Evolutionary conservation across 441 rosid genomes (phyloP), one percentile per base, ranked within the genome.

Genomic region (Hura crepitans): DNA sequence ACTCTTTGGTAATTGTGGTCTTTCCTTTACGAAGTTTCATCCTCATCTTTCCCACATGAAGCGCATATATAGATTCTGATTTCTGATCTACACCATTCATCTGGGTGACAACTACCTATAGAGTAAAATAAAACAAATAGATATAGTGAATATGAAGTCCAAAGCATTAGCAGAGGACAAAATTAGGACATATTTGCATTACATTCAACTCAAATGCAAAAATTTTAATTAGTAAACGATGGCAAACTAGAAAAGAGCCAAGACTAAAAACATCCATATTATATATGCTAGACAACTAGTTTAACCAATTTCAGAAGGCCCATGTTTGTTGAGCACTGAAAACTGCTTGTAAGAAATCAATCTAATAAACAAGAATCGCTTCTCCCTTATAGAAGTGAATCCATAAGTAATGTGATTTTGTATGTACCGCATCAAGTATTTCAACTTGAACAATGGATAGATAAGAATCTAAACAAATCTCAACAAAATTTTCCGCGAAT

Each of bases 11-110:
- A 54, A 86, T 77, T 55, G 94, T 80, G 27, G 87, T 81, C 75
- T 84, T 89, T 71, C 97, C 97, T 60, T 87, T 88, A 66, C 87
- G 74, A 70, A 95, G 95, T 79, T 95, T 95, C 68, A 95, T 88
- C 82, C 99, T 92, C 99, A 92, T 92, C 80, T 88, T 95, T 72
- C 97, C 97, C 55, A 95, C 95, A 72, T 89, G 96, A 77, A 95
- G 86, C 63, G 75, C 77, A 68, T 92, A 93, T 72, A 95, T 87
- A 69, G 98, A 85, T 78, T 92, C 98, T 57, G 93, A 81, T 62
- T 82, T 54, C 71, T 84, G 83, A 70, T 88, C 90, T 30, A 66
- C 81, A 39, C 95, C 98, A 77, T 83, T 87, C 82, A 80, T 84
- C 50, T 92, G 98, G 69, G 89, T 85, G 65, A 95, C 88, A 73